phyloP scores from a whole-genome alignment of 2,329 filamentous ascomycete genomes.

The Colletotrichum shisoi region DNA sequence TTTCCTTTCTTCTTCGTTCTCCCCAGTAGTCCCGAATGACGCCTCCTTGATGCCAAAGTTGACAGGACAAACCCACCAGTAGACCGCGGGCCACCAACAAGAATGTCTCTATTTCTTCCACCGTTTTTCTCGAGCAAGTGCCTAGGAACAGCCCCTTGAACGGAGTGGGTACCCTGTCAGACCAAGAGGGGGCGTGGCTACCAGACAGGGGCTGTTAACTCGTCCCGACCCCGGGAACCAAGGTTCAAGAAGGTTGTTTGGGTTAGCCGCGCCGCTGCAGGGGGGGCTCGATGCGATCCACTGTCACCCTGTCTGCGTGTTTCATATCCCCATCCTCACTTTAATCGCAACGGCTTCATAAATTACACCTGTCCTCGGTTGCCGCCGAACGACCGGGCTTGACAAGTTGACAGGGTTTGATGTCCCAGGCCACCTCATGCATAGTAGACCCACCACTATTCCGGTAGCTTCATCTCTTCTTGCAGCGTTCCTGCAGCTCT shows the following conservation, averaged over 20 bases:
- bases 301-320: slow-evolving; percentile 29
- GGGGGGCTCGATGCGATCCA: slow-evolving; percentile 22
- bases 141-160: background rate
- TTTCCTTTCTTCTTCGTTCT: slow-evolving; percentile 21
- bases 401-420: slow-evolving; percentile 15
- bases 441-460: slow-evolving; percentile 9
- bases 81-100: slow-evolving; percentile 6
- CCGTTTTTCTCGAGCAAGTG: slow-evolving; percentile 20
- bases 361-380: slow-evolving; percentile 32
- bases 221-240: slow-evolving; percentile 20
- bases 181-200: background rate
- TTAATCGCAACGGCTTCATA: slow-evolving; percentile 37
- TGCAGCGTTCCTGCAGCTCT: slow-evolving; percentile 32
- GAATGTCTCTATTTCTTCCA: slow-evolving; percentile 12
- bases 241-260: slow-evolving; percentile 32
- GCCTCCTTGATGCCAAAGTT: background rate
- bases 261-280: slow-evolving; percentile 37
- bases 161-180: background rate
- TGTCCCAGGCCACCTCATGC: background rate
- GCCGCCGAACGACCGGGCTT: slow-evolving; percentile 32
- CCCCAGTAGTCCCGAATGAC: background rate
- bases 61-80: slow-evolving; percentile 1
- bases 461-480: slow-evolving; percentile 29
- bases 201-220: background rate
- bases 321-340: slow-evolving; percentile 33